Evolutionary conservation across 371 early-diverging fungal genomes (phyloP), one percentile per base, ranked within the genome.

Genomic region (Mortierella sp.): DNA sequence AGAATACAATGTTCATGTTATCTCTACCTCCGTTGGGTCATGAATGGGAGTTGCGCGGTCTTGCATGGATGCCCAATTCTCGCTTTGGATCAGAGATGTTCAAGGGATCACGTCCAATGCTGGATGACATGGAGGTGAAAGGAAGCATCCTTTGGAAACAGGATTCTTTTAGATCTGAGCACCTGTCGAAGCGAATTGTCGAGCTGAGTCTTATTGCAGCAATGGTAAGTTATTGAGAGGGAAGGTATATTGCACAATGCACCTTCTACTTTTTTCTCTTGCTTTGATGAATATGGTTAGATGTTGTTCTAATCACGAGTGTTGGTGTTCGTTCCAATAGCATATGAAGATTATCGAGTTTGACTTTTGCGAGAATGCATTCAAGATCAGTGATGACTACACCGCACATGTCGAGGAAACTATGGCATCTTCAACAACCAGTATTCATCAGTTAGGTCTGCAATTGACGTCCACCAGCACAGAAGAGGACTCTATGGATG

Each of bases 1-100:
- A 46, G 13, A 64, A 48, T 24, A 14, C 51, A 1, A 18, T 58
- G 30, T 62, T 57, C 26, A 53, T 48, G 41, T 21, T 79, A 53
- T 74, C 67, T 0, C 58, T 56, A 19, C 81, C 80, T 16, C 72
- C 78, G n/a, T 46, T 80, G 23, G 64, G 60, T 13, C 69, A 76
- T 26, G 80, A 81, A 43, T 81, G 81, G 81, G 78, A 81, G 42
- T 58, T 81, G 43, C 78, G 78, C 19, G 81, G 81, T 18, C 50
- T 80, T n/a, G 79, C 78, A 0, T 81, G 80, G 80, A 26, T 81
- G 8, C 80, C 74, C 13, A 34, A 81, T 18, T 53, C 78, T 1
- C 81, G 84, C 6, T 86, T 84, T 67, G 83, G 81, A 1, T 80
- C 80, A 51, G 72, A 74, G 10, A 55, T 86, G 51, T 82, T 81